These are phyloP conservation scores for Ceratobasidium theobromae DNA, from an alignment of 1,284 basidiomycete genomes.

Conservation along the genomic window DNA sequence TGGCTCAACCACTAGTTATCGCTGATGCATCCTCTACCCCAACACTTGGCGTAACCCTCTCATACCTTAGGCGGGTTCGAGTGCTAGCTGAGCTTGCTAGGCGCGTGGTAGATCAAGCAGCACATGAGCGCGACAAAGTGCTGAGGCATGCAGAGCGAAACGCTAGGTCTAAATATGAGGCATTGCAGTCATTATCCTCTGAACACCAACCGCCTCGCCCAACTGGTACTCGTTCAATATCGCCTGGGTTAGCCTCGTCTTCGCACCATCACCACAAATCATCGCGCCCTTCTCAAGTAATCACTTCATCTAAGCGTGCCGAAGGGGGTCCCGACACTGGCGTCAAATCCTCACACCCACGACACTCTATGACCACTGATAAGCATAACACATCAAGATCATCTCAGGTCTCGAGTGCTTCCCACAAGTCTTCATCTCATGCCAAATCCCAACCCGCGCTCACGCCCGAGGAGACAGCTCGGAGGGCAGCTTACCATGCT, in stretches of 20 bases:
- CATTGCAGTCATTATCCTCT: not conserved
- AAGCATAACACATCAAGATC: not conserved
- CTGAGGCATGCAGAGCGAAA: constrained; percentile 14
- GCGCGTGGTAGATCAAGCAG: constrained; percentile 22
- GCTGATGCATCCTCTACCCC: not conserved
- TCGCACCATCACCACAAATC: not conserved
- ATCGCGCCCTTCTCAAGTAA: not conserved
- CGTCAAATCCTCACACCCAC: not conserved
- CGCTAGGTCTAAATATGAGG: constrained; percentile 20
- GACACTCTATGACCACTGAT: not conserved
- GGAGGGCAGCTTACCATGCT: constrained; percentile 20
- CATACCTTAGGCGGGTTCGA: constrained; percentile 16
- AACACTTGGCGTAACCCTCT: constrained; percentile 18
- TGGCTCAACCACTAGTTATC: not conserved
- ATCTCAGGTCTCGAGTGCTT: not conserved
- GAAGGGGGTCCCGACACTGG: not conserved
- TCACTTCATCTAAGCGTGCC: not conserved
- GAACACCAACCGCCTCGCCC: not conserved
- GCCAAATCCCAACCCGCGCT: constrained; percentile 3
- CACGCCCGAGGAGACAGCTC: constrained; percentile 5
- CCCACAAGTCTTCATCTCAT: not conserved
- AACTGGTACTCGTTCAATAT: not conserved
- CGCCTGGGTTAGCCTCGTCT: not conserved
- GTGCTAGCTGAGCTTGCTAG: constrained; percentile 21
- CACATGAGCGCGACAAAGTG: constrained; percentile 19